Percentiles rank a stretch among this genome's conserved stretches.
phyloP scores from a whole-genome alignment of 1,139 yeast genomes.

The Lizanozyma gosingica region DNA sequence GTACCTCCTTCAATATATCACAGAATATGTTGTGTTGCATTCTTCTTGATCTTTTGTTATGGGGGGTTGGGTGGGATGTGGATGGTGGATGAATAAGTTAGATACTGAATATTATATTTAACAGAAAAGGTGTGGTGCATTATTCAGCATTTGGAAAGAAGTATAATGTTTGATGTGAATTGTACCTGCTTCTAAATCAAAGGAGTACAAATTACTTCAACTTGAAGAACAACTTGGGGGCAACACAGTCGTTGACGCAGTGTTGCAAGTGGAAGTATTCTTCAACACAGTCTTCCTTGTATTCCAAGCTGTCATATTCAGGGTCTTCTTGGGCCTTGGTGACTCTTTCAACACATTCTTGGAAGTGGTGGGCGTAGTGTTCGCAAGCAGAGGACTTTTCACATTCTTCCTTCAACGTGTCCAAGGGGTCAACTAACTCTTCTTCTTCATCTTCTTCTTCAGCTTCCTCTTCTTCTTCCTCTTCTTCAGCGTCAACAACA shows the following conservation, averaged over 20 bases:
- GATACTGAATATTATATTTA: neutral
- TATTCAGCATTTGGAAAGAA: neutral
- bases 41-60: neutral
- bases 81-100: neutral
- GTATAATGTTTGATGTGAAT: neutral
- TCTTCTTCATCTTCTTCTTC: constrained; percentile 78
- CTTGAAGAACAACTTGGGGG: constrained; percentile 82
- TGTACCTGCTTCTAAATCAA: constrained; percentile 5
- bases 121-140: neutral
- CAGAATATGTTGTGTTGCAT: neutral
- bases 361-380: constrained; percentile 78
- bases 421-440: constrained; percentile 61
- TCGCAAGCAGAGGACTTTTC: constrained; percentile 60
- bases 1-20: neutral
- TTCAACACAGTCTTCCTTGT: constrained; percentile 96
- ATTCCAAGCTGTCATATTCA: constrained; percentile 67
- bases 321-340: constrained; percentile 77
- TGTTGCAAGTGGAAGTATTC: constrained; percentile 97
- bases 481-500: constrained; percentile 16
- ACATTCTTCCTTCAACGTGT: constrained; percentile 60
- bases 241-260: constrained; percentile 86
- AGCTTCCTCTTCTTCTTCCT: constrained; percentile 50
- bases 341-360: constrained; percentile 93
- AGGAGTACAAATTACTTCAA: constrained; percentile 45
- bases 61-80: neutral